Percentiles rank a stretch among this genome's conserved stretches.
Conservation (phyloP, 306 rosid genomes). For the Trichosanthes truncata region DNA sequence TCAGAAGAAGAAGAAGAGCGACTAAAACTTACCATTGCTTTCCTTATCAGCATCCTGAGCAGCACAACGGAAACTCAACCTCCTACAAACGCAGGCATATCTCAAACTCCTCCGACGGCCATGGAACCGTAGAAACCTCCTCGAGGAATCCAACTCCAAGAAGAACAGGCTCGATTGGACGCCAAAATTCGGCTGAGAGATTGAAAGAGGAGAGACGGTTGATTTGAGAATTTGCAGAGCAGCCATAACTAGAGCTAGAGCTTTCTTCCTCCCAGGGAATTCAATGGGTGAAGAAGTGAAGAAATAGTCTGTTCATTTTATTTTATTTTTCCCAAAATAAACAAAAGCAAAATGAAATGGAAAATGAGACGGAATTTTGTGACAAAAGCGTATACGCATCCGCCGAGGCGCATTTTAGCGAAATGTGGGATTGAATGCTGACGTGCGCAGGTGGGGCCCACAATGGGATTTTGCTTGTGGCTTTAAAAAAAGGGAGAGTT, state of each 20-base stretch:
- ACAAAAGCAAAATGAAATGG: neutral
- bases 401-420: neutral
- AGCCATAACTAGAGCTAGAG: conserved; percentile 34
- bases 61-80: conserved; percentile 37
- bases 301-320: conserved; percentile 5
- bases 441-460: neutral
- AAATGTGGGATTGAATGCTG: neutral
- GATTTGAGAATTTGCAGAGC: conserved; percentile 46
- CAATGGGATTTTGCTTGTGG: neutral
- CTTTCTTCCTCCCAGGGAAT: neutral
- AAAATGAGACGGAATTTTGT: neutral
- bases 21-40: conserved; percentile 50
- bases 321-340: neutral
- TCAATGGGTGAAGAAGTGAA: conserved; percentile 11
- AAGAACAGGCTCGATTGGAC: conserved; percentile 31
- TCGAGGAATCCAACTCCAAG: conserved; percentile 22
- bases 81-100: conserved; percentile 13
- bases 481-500: no score
- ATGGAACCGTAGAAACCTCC: conserved; percentile 26
- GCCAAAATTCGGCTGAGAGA: conserved; percentile 36
- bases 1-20: neutral
- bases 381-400: conserved; percentile 2
- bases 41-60: conserved; percentile 52
- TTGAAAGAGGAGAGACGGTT: conserved; percentile 39
- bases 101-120: conserved; percentile 16